Evolutionary conservation across 495 filamentous ascomycete species (phyloP), one percentile per base, ranked within the genome.

Genomic region (Lepraria neglecta): DNA sequence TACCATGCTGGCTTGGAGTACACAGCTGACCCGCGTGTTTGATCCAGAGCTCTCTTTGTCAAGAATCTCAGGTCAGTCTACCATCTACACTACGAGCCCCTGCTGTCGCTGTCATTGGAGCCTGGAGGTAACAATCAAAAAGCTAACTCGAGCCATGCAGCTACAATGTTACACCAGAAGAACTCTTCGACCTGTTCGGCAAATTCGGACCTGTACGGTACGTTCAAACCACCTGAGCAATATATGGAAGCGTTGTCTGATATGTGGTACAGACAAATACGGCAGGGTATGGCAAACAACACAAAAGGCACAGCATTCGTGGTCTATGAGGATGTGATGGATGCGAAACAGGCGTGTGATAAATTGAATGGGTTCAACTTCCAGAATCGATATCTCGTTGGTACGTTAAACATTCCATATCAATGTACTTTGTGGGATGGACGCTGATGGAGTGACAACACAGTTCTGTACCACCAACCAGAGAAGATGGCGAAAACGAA

Each of bases 311-410:
- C 94, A 31, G 92, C 91, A 69, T 98, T 95, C 77, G 95, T 98
- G 53, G 94, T 98, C 72, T 98, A 95, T 79, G 95, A 97, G 74
- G 95, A 98, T 78, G 95, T 97, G 30, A 91, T 96, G 84, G 94
- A 98, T 81, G 92, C 94, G 64, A 98, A 98, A 78, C 84, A 88
- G 75, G 95, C 94, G 68, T 96, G 95, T 80, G 94, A 98, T 81
- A 97, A 97, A 80, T 80, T 98, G 70, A 97, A 98, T 78, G 94
- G 94, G 70, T 98, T 95, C 84, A 98, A 98, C 78, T 98, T 98
- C 75, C 95, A 97, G 78, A 95, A 92, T 80, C 90, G 94, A 72
- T 98, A 98, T 77, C 90, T 98, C 69, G 95, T 98, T 71, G 92
- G 92, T 96, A 86, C 50, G 90, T 82, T 27, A 28, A 30, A 54